Conservation (phyloP, 768 basidiomycete genomes). For the Galerina sulciceps region DNA sequence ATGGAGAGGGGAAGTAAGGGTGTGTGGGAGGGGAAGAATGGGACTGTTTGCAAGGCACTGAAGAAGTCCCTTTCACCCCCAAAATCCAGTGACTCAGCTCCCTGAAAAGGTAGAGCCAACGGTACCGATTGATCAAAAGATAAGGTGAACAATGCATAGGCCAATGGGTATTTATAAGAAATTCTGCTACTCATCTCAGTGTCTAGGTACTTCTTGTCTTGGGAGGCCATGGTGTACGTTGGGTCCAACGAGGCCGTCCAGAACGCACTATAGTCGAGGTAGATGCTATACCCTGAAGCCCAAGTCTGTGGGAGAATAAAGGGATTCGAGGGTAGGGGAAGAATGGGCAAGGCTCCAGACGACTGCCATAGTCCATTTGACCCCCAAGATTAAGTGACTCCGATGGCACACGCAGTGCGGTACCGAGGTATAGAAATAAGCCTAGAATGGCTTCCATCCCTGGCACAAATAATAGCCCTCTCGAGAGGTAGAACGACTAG, state of each 20-base stretch:
- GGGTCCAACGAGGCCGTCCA: too few relatives aligned
- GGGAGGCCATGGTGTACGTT: too few relatives aligned
- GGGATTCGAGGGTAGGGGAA: neutral
- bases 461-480: slow-evolving; percentile 90
- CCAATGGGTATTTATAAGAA: too few relatives aligned
- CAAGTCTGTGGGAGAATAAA: neutral
- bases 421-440: neutral
- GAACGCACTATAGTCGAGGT: too few relatives aligned
- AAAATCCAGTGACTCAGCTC: slow-evolving; percentile 7
- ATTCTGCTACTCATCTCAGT: too few relatives aligned
- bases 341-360: neutral
- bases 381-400: slow-evolving; percentile 13
- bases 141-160: too few relatives aligned
- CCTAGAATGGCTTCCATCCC: slow-evolving; percentile 54
- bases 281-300: neutral
- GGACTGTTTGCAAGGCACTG: neutral
- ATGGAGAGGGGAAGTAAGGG: neutral
- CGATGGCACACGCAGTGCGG: neutral
- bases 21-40: neutral
- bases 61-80: slow-evolving; percentile 1
- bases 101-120: neutral
- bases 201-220: too few relatives aligned
- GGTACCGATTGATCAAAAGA: too few relatives aligned
- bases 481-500: slow-evolving; percentile 75
- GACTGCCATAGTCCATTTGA: neutral